Evolutionary conservation across 1,139 yeast species (phyloP).

Genomic region (Torulaspora globosa): DNA sequence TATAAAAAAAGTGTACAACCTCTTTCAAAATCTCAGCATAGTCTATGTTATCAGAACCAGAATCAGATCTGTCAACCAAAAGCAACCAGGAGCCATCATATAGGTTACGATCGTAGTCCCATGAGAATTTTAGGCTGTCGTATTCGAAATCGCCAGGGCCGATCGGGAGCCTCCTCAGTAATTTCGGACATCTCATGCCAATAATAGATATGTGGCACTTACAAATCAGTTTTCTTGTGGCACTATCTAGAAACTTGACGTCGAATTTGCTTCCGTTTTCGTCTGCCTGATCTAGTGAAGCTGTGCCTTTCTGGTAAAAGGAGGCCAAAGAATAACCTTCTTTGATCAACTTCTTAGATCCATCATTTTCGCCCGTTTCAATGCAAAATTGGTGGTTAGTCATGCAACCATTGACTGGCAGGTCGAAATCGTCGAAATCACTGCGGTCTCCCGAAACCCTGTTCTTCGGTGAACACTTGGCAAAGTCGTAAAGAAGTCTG

Average conservation of each 20-base stretch:
- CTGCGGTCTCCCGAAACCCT: constrained; percentile 3
- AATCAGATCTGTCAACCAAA: constrained; percentile 4
- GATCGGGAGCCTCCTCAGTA: not conserved
- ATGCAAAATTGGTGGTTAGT: constrained; percentile 1
- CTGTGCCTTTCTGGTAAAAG: constrained; percentile 1
- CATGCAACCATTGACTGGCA: constrained; percentile 6
- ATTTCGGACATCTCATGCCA: constrained; percentile 16
- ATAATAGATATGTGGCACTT: constrained; percentile 28
- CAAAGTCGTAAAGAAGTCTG: constrained; percentile 47
- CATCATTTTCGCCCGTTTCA: not conserved
- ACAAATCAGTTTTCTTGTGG: constrained; percentile 14
- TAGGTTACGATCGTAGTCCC: not conserved
- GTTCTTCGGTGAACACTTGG: constrained; percentile 47
- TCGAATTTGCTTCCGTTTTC: constrained; percentile 21
- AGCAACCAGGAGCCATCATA: constrained; percentile 2
- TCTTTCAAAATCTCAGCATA: constrained; percentile 9
- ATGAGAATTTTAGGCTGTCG: not conserved
- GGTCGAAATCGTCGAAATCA: constrained; percentile 2
- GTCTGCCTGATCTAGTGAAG: not conserved
- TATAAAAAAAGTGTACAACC: constrained; percentile 44
- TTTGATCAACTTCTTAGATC: not conserved
- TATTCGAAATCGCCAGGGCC: not conserved
- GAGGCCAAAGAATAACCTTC: constrained; percentile 2
- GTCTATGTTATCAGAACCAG: constrained; percentile 1
- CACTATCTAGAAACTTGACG: constrained; percentile 19